Conservation (phyloP, 345 rosid genomes). For the Rhodamnia argentea region DNA sequence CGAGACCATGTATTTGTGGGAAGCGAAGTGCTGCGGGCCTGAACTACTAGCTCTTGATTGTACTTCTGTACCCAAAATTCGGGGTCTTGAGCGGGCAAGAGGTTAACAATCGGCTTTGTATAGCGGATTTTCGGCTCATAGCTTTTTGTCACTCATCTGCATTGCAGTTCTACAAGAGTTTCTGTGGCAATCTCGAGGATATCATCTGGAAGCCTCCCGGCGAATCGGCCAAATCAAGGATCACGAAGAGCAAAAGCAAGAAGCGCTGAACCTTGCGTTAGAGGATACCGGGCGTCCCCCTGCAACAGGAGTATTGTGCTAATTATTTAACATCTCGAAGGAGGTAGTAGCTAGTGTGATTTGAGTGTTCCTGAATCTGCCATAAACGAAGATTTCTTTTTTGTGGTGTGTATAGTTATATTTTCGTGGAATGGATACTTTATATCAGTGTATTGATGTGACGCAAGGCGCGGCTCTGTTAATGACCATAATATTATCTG, state of each 20-base stretch:
- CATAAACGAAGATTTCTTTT: not conserved
- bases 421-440: not conserved
- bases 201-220: constrained; percentile 85
- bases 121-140: not conserved
- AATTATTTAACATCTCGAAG: not conserved
- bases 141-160: not conserved
- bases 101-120: not conserved
- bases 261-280: constrained; percentile 29
- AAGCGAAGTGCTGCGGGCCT: not conserved
- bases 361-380: not conserved
- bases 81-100: not conserved
- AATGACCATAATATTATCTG: not conserved
- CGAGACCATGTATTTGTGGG: not conserved
- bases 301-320: not conserved
- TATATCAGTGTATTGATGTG: not conserved
- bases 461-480: not conserved
- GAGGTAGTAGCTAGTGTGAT: not conserved
- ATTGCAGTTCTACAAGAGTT: constrained; percentile 83
- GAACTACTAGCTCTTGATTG: not conserved
- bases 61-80: not conserved
- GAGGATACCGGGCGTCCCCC: not conserved
- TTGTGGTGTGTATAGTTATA: not conserved
- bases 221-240: constrained; percentile 45
- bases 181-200: constrained; percentile 78
- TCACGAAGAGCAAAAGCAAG: constrained; percentile 53